Evolutionary conservation across 2,329 filamentous ascomycete species (phyloP).

Genomic region (Tolypocladium tropicale): DNA sequence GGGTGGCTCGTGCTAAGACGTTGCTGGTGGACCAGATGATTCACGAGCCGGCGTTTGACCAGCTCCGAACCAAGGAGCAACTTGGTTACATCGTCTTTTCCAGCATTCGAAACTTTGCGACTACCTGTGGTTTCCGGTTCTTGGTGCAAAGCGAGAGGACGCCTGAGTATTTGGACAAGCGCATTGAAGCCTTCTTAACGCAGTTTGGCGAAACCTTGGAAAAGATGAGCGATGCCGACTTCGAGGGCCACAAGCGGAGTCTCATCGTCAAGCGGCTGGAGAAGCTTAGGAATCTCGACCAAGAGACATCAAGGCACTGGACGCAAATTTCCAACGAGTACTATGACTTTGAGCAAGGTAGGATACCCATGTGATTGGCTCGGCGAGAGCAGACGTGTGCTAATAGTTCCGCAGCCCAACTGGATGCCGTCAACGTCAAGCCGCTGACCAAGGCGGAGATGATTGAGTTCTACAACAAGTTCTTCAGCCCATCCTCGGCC

Average conservation of each 20-base stretch:
- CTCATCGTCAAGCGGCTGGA: constrained; percentile 79
- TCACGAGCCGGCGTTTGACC: constrained; percentile 89
- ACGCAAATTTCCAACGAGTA: constrained; percentile 74
- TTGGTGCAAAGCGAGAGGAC: constrained; percentile 89
- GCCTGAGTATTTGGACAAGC: constrained; percentile 71
- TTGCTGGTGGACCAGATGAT: constrained; percentile 82
- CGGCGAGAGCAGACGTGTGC: neutral
- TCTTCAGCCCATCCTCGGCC: constrained; percentile 64
- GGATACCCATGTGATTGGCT: constrained; percentile 17
- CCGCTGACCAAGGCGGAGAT: constrained; percentile 70
- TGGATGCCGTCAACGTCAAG: constrained; percentile 67
- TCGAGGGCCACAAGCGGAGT: constrained; percentile 84
- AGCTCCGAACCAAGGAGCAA: constrained; percentile 92
- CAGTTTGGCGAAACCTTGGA: constrained; percentile 55
- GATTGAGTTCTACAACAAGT: constrained; percentile 64
- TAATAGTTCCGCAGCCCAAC: constrained; percentile 41
- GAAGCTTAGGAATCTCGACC: constrained; percentile 82
- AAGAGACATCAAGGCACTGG: constrained; percentile 79
- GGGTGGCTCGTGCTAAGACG: constrained; percentile 61
- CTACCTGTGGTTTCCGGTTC: constrained; percentile 76
- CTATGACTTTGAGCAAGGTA: constrained; percentile 83
- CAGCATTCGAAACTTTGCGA: constrained; percentile 59
- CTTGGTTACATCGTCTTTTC: constrained; percentile 95
- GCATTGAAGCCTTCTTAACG: constrained; percentile 77
- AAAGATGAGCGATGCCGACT: constrained; percentile 72